Evolutionary conservation across 2,329 filamentous ascomycete species (phyloP), one percentile per base, ranked within the genome.

Genomic region (Fusarium algeriense): DNA sequence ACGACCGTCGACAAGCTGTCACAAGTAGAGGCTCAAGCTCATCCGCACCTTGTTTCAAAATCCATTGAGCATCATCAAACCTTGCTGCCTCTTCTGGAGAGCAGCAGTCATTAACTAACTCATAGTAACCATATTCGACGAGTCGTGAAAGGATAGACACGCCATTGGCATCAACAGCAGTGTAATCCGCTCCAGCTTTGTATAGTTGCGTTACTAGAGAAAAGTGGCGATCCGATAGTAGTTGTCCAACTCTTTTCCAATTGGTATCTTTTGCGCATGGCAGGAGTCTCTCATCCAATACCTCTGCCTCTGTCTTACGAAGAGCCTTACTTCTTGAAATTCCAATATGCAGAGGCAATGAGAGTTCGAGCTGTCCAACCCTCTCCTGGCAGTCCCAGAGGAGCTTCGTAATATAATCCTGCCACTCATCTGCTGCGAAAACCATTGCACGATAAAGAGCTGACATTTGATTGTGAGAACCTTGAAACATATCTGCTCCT

Each of bases 71-170:
- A 48, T 64, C 48, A 15, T 67, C 57, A 28, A 61, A 57, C 13
- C 26, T 52, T 7, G 5, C 43, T 26, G 43, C 58, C 26, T 70
- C 70, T 7, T 69, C 55, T 9, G 45, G 15, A 15, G 50, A 63
- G 9, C 45, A 70, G 43, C 67, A 74, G n/a, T 43, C n/a, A 30
- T 60, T 64, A 4, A 74, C 20, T 19, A 74, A n/a, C 11, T 63
- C 20, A 12, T 68, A 41, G 23, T 70, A 62, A 5, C 72, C 72
- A 10, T 28, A 28, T 17, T 41, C 20, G n/a, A 38, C 59, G 19
- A 74, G 55, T 19, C 30, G 30, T 15, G 63, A 44, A 17, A 74
- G 48, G 6, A 69, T 34, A 6, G 66, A 45, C 11, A 34, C 2
- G 5, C 43, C 40, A 3, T 30, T 6, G 7, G 1, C 20, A 54